phyloP scores from a whole-genome alignment of 208 protist genomes.

The Leishmania mexicana region DNA sequence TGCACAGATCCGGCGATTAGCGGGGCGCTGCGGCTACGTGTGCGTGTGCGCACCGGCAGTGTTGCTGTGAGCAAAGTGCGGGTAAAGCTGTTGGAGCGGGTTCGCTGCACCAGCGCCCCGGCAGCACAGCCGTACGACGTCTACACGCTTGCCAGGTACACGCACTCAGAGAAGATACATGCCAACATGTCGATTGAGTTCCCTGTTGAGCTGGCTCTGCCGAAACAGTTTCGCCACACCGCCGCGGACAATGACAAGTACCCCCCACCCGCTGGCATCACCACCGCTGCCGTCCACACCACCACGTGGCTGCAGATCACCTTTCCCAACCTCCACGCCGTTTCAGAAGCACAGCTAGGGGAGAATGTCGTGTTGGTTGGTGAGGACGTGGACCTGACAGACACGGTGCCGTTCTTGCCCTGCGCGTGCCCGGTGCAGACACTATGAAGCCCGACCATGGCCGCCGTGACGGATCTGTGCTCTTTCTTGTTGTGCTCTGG shows the following conservation, averaged over 20 bases:
- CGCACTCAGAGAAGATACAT: constrained; percentile 13
- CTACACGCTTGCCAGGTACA: constrained; percentile 6
- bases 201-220: constrained; percentile 15
- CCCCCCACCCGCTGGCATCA: constrained; percentile 3
- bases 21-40: constrained; percentile 7
- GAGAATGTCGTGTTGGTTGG: constrained; percentile 34
- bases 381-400: constrained; percentile 38
- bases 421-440: constrained; percentile 2
- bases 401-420: constrained; percentile 38
- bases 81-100: constrained; percentile 13
- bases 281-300: constrained; percentile 11
- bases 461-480: not conserved
- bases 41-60: constrained; percentile 7
- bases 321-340: constrained; percentile 28
- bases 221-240: constrained; percentile 22
- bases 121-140: constrained; percentile 1
- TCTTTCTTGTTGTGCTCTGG: not conserved
- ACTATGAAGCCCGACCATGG: not conserved
- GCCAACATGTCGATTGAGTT: constrained; percentile 17
- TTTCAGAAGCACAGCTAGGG: constrained; percentile 21
- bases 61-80: constrained; percentile 15
- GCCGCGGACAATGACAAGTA: constrained; percentile 2
- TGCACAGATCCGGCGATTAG: not conserved
- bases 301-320: constrained; percentile 34
- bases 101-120: constrained; percentile 1